Evolutionary conservation across 169 alveolate species (phyloP), one percentile per base, ranked within the genome.

Genomic region (Babesia gibsoni): DNA sequence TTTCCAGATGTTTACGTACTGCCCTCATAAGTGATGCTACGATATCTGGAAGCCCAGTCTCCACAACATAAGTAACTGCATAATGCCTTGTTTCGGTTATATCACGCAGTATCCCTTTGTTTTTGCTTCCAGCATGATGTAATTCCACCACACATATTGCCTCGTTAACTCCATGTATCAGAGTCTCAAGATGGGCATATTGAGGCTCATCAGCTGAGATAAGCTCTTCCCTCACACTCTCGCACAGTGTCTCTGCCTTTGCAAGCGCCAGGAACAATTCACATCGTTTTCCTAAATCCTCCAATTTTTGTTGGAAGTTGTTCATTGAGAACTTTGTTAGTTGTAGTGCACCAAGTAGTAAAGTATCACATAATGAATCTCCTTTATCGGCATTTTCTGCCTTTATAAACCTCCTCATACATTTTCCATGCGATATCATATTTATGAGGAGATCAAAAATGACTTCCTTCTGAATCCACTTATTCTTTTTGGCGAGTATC

Each of bases 21-120:
- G 67, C 56, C 2, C 37, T 45, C 52, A 54, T 45, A 41, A 77
- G 37, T 18, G 37, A 33, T 9, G 56, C 29, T 36, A 77, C 37
- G 30, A 45, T 58, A 0, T 0, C 23, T 2, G 50, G 36, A n/a
- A 77, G 33, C 29, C 42, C 33, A 7, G 58, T 49, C 39, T 77
- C 86, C 67, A 45, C 57, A 20, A 77, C n/a, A 27, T 39, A 65
- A 12, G 82, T 52, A 43, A 77, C 75, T 22, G 69, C 36, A 33
- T 52, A 74, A 25, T 74, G 53, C 32, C 43, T 27, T 3, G 52
- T 39, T 33, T 57, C 52, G 20, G 16, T 32, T 39, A 30, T 64
- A 14, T 73, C 72, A 14, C 49, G 23, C 35, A 61, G 50, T n/a
- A 29, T 32, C 29, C 50, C 32, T 2, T 61, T 30, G 4, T 27